Base-by-base conservation (phyloP, 441 rosid species). In the Gossypium trilobum region DNA sequence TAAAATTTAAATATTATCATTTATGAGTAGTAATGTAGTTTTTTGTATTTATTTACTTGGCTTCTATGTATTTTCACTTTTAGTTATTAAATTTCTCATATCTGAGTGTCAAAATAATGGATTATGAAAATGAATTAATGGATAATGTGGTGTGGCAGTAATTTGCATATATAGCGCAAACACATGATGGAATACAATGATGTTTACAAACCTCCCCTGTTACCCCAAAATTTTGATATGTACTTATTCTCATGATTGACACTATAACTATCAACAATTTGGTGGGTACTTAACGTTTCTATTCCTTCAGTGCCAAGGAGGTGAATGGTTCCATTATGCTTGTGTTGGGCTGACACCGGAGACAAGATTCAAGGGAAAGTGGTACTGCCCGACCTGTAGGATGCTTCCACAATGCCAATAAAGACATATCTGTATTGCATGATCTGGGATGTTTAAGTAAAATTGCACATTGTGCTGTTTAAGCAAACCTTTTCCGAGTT, bases 321-420 rank as follows among this genome's bases (percentile, higher is more conserved):
- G 99, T 48, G 98, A 95, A 79, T 92, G 99, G 99, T 95, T 95
- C 85, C 99, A 92, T 70, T 95, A 95, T 70, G 27, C 89, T 0
- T 94, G 99, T 29, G 99, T 95, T 64, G 99, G 99, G 58, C 86
- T 95, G 76, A 91, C 97, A 17, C 95, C 98, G 0, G 98, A 95
- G 85, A 95, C 97, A 22, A 86, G 99, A 83, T 95, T 95, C 83
- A 91, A 85, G 82, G 98, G 96, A 60, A 92, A 95, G 77, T 95
- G 99, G 99, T 95, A 87, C 73, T 95, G 99, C 80, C 98, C 98
- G 23, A 92, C 99, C 57, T 95, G 99, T 85, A 90, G 84, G 69
- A 19, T 74, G 68, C 88, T 80, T 20, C 89, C 91, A 2, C 88
- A 83, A 22, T 81, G 84, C 70, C 90, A 84, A 73, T 78, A 78